Percentiles rank a stretch among this genome's conserved stretches.
phyloP scores from a whole-genome alignment of 768 basidiomycete genomes.

The Jaapia argillacea region DNA sequence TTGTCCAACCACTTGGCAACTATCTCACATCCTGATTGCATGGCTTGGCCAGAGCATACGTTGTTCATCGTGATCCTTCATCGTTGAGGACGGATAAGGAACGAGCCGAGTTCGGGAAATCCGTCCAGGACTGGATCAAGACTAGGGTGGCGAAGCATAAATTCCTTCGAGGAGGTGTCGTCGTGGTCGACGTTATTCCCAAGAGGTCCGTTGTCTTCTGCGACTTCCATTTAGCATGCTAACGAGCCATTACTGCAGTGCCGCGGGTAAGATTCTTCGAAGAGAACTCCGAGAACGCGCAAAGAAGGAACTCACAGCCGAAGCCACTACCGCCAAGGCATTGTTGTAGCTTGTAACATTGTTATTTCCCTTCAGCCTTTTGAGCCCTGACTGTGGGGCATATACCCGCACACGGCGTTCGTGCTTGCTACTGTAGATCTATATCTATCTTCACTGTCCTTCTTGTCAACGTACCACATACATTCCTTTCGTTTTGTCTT shows the following conservation, averaged over 20 bases:
- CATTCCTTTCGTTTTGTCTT: too few relatives aligned
- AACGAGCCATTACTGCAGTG: constrained; percentile 29
- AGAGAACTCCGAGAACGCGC: constrained; percentile 64
- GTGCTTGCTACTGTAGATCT: too few relatives aligned
- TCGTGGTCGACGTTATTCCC: constrained; percentile 52
- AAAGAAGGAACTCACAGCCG: constrained; percentile 34
- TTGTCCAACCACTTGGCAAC: too few relatives aligned
- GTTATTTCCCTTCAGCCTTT: too few relatives aligned
- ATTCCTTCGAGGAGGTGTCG: constrained; percentile 63
- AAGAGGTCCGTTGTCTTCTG: constrained; percentile 40
- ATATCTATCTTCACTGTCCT: too few relatives aligned
- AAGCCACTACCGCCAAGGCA: not conserved
- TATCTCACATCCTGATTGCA: not conserved
- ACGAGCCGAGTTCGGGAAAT: constrained; percentile 31
- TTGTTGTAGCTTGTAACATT: too few relatives aligned
- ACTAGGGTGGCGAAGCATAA: constrained; percentile 69
- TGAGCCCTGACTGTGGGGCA: too few relatives aligned
- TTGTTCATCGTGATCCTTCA: constrained; percentile 34
- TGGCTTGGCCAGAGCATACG: constrained; percentile 44
- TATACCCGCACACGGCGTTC: too few relatives aligned
- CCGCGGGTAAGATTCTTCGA: constrained; percentile 82
- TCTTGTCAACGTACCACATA: too few relatives aligned
- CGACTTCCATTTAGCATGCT: not conserved
- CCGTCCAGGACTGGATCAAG: constrained; percentile 59
- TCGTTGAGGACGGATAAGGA: constrained; percentile 22